Evolutionary conservation across 2,329 filamentous ascomycete species (phyloP), one percentile per base, ranked within the genome.

Genomic region (Malbranchea zuffiana): DNA sequence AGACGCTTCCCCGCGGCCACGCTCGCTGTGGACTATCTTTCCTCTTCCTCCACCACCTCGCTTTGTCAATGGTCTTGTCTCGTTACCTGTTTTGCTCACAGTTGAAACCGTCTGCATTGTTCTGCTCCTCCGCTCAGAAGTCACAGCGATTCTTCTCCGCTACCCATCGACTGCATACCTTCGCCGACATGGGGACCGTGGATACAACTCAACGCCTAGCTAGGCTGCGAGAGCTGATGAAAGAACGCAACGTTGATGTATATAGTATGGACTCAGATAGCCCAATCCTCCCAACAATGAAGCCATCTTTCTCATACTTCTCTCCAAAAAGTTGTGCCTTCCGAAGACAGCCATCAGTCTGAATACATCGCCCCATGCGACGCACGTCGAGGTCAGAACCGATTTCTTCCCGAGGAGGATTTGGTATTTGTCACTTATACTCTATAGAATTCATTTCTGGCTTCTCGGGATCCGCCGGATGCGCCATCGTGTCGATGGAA

Each of bases 321-420:
- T 29, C 44, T 48, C 48, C 37, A 37, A 33, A 43, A 56, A 96
- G 88, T 98, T 55, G 75, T 96, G 5, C 90, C 90, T 1, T 95
- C 88, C 21, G 90, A 96, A 72, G 90, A 98, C 59, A 88, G 84
- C 56, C 90, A 98, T 59, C 84, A 88, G 49, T 96, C 88, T 48
- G 90, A 98, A 66, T 98, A 98, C 62, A 95, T 95, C 59, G 90
- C 90, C 34, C 78, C 80, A n/a, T 94, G 85, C 57, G 90, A 98
- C 66, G 87, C 74, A 43, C 78, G 90, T 48, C 79, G 90, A 74
- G 72, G 73, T 76, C 49, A 60, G 57, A 38, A 23, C 20, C 21
- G 16, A 32, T 40, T 32, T 26, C 25, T 20, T 18, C 24, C n/a
- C n/a, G n/a, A 25, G 12, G 12, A 8, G 10, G 23, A 25, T 25